These are phyloP conservation scores for Tylopilus subfusipes DNA, from an alignment of 768 basidiomycete genomes.

Conservation along the genomic window DNA sequence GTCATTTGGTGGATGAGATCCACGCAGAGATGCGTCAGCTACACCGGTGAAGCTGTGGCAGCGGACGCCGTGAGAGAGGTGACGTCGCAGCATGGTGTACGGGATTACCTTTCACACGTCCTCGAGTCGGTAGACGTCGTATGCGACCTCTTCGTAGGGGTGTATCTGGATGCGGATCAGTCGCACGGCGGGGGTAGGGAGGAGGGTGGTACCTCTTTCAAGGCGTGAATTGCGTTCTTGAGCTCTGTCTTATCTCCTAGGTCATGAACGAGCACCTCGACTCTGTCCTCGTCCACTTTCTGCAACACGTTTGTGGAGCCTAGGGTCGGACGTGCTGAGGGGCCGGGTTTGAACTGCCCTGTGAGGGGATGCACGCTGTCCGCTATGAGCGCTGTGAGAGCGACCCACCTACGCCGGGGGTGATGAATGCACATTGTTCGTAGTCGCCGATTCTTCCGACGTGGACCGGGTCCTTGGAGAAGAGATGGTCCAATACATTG, in stretches of 20 bases:
- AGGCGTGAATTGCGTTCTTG: slow-evolving; percentile 38
- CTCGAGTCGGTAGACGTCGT: slow-evolving; percentile 52
- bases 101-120: slow-evolving; percentile 32
- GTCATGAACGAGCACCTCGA: slow-evolving; percentile 48
- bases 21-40: slow-evolving; percentile 17
- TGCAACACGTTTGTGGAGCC: slow-evolving; percentile 37
- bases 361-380: not conserved
- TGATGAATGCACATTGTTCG: slow-evolving; percentile 53
- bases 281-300: slow-evolving; percentile 48
- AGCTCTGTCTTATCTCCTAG: slow-evolving; percentile 32
- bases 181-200: not conserved
- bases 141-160: slow-evolving; percentile 57
- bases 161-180: slow-evolving; percentile 37
- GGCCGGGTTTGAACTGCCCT: slow-evolving; percentile 17
- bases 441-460: not conserved
- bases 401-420: slow-evolving; percentile 49
- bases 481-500: slow-evolving; percentile 27
- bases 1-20: slow-evolving; percentile 23
- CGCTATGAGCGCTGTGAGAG: slow-evolving; percentile 27
- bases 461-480: slow-evolving; percentile 27
- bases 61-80: slow-evolving; percentile 7
- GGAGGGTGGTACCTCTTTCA: slow-evolving; percentile 41
- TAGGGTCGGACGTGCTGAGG: slow-evolving; percentile 43
- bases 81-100: slow-evolving; percentile 9
- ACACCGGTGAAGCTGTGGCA: slow-evolving; percentile 2